Evolutionary conservation across 768 basidiomycete genomes (phyloP).

Genomic region (Russula compacta): DNA sequence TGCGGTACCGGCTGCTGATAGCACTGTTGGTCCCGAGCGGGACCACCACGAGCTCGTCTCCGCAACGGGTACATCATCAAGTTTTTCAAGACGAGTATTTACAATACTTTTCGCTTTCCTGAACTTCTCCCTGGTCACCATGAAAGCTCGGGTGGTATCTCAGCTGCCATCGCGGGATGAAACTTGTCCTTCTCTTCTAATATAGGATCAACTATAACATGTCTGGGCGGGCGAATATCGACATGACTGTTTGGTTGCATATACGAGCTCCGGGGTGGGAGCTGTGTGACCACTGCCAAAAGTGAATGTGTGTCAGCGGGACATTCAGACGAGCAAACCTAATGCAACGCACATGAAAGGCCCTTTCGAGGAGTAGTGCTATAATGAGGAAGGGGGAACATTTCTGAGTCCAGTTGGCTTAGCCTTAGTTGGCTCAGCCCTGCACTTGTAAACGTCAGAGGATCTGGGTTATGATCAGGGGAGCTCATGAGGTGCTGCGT

Average conservation of each 20-base stretch:
- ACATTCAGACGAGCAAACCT: not conserved
- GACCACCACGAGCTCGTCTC: slow-evolving; percentile 59
- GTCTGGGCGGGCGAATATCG: slow-evolving; percentile 19
- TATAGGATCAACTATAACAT: slow-evolving; percentile 31
- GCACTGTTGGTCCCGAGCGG: slow-evolving; percentile 88
- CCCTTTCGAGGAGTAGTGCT: slow-evolving; percentile 33
- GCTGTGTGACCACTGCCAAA: slow-evolving; percentile 19
- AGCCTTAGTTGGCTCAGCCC: slow-evolving; percentile 66
- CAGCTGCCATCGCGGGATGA: slow-evolving; percentile 12
- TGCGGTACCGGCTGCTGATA: slow-evolving; percentile 76
- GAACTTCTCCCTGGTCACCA: slow-evolving; percentile 34
- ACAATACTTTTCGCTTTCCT: slow-evolving; percentile 30
- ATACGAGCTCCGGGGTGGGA: not conserved
- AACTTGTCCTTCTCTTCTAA: slow-evolving; percentile 13
- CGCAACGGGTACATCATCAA: slow-evolving; percentile 26
- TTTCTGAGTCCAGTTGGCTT: slow-evolving; percentile 54
- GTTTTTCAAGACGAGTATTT: slow-evolving; percentile 13
- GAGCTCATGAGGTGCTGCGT: slow-evolving; percentile 74
- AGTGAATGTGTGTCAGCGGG: not conserved
- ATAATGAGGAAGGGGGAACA: slow-evolving; percentile 66
- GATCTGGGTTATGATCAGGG: slow-evolving; percentile 48
- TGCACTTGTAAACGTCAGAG: slow-evolving; percentile 64
- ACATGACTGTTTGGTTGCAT: slow-evolving; percentile 13
- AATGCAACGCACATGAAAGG: slow-evolving; percentile 27
- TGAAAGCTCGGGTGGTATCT: slow-evolving; percentile 20